Evolutionary conservation across 2,329 filamentous ascomycete genomes (phyloP), one percentile per base, ranked within the genome.

Genomic region (Cadophora malorum): DNA sequence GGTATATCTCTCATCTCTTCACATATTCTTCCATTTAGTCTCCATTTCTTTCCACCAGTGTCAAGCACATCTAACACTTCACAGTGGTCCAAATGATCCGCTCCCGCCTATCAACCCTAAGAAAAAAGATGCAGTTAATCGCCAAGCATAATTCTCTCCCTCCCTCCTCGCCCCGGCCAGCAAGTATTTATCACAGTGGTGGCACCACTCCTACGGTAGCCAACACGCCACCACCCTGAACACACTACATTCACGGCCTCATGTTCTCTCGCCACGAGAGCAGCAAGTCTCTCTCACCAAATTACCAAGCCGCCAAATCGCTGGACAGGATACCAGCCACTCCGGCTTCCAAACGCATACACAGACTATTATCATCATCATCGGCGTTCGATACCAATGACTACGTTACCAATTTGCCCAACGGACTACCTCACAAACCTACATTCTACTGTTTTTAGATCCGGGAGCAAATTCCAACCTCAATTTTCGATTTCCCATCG

Each of bases 21-120:
- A 9, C 49, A 52, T 56, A 23, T 16, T 50, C 60, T 56, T 19
- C 52, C 19, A 60, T 59, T n/a, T n/a, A n/a, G n/a, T n/a, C n/a
- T n/a, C n/a, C n/a, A n/a, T n/a, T n/a, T n/a, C n/a, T 41, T 10
- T 7, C 5, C 61, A 49, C 16, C 38, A 19, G 53, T 41, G 14
- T 59, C 28, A 16, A 53, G 14, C 25, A 21, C 65, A 73, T 65
- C 72, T 80, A 74, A 80, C 73, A 63, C 25, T 21, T 14, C 14
- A 3, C 55, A 89, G 88, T 90, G 83, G 87, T 90, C 67, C 80
- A 83, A 65, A 90, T 90, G 87, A 86, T 90, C 70, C 83, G 81
- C 28, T 79, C 79, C n/a, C 83, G 88, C 67, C 81, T 90, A 3
- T 75, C 79, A 23, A 81, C 82, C 23, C 85, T 90, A 60, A 84